These are phyloP conservation scores for Choiromyces venosus DNA, from an alignment of 495 filamentous ascomycete species.

Conservation along the genomic window DNA sequence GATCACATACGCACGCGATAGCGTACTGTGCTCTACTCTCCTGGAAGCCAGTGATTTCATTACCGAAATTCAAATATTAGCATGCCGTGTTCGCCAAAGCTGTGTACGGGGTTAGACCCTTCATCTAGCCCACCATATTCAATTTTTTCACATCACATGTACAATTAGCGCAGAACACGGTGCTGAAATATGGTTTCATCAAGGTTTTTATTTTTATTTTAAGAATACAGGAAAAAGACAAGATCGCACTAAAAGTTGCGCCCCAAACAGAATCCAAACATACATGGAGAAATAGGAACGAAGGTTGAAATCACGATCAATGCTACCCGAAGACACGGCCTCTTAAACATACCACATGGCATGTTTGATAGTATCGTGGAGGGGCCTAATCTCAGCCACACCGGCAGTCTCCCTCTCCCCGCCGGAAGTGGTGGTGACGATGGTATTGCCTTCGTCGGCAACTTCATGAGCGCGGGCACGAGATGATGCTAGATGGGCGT, in stretches of 20 bases:
- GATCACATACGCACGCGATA: neutral
- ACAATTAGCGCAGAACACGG: neutral
- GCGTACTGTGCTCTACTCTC: neutral
- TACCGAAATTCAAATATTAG: neutral
- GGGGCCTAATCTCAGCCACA: constrained; percentile 24
- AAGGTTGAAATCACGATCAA: neutral
- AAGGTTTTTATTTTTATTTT: neutral
- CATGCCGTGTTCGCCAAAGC: neutral
- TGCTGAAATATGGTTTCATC: neutral
- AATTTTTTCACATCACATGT: neutral
- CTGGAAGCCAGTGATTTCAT: neutral
- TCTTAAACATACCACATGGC: constrained; percentile 40
- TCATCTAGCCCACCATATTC: neutral
- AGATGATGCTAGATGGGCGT: constrained; percentile 80
- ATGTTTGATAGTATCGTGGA: constrained; percentile 33
- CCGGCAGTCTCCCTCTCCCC: constrained; percentile 19
- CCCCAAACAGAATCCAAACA: neutral
- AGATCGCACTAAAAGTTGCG: neutral
- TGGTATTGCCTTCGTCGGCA: constrained; percentile 30
- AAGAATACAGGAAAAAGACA: neutral
- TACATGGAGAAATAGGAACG: constrained; percentile 1
- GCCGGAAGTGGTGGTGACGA: constrained; percentile 27
- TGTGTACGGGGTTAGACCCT: neutral
- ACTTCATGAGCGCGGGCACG: constrained; percentile 70
- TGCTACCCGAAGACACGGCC: neutral